These are phyloP conservation scores for Testicularia cyperi DNA, from an alignment of 1,284 basidiomycete genomes.

Conservation along the genomic window DNA sequence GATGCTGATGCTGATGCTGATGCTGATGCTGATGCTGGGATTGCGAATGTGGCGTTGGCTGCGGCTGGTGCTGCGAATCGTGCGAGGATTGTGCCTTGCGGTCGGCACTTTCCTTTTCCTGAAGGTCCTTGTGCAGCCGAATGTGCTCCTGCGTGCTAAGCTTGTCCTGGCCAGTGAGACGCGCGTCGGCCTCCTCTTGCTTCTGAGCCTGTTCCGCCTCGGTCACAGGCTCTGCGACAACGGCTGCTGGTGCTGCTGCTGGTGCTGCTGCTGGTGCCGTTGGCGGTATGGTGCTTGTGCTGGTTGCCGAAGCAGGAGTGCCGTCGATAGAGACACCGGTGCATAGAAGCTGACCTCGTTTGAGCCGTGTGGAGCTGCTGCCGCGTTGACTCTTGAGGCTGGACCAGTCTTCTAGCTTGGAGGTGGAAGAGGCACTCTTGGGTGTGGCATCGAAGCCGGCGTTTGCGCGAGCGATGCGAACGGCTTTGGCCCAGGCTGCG, in stretches of 20 bases:
- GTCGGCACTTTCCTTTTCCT: constrained; percentile 14
- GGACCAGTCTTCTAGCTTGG: constrained; percentile 9
- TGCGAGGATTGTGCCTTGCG: constrained; percentile 10
- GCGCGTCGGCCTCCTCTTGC: background rate
- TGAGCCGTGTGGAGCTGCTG: constrained; percentile 15
- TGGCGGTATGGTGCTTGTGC: too few species aligned
- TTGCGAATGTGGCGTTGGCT: too few species aligned
- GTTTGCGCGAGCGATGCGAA: constrained; percentile 5
- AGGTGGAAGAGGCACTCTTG: background rate
- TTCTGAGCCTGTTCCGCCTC: too few species aligned
- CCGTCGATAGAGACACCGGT: too few species aligned
- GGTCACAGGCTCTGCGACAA: too few species aligned
- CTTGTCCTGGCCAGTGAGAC: constrained; percentile 2
- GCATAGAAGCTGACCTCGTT: constrained; percentile 4
- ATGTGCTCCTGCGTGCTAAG: constrained; percentile 28
- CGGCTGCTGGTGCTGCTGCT: too few species aligned
- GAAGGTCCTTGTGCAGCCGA: constrained; percentile 16
- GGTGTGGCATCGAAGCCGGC: constrained; percentile 5
- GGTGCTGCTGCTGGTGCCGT: background rate
- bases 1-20: too few species aligned
- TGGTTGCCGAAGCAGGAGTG: too few species aligned
- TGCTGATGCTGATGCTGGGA: too few species aligned
- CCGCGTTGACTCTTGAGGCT: constrained; percentile 31
- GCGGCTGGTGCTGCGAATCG: constrained; percentile 5
- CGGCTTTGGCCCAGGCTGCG: constrained; percentile 35